phyloP scores from a whole-genome alignment of 164 flowering plant species.

The Santalum album region DNA sequence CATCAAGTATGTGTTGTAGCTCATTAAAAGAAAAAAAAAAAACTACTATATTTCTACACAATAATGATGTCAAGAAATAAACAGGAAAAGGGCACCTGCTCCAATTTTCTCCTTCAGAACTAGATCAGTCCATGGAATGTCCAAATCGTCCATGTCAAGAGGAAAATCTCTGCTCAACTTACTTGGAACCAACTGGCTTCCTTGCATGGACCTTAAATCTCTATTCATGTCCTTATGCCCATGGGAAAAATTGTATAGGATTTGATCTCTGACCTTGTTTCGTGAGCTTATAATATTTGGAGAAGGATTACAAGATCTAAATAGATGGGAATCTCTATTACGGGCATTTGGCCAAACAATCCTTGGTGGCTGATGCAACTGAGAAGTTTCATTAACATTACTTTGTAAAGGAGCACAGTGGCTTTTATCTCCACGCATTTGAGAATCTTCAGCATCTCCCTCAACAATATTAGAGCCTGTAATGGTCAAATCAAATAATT shows the following conservation, averaged over 20 bases:
- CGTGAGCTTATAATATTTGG: constrained; percentile 18
- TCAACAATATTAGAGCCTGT: constrained; percentile 31
- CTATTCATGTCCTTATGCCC: constrained; percentile 27
- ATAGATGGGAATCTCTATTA: constrained; percentile 20
- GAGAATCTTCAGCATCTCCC: constrained; percentile 27
- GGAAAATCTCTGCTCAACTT: constrained; percentile 36
- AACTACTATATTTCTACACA: neutral
- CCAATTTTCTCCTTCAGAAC: constrained; percentile 80
- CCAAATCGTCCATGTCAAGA: constrained; percentile 67
- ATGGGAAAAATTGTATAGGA: constrained; percentile 26
- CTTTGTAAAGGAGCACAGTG: constrained; percentile 17
- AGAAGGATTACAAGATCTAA: constrained; percentile 20
- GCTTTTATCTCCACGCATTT: constrained; percentile 18
- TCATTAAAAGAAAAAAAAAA: too few relatives aligned
- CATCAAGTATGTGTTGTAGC: too few relatives aligned
- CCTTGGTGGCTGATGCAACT: constrained; percentile 16
- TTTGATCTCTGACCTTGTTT: constrained; percentile 18
- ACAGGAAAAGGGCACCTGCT: constrained; percentile 46
- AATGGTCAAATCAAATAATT: neutral
- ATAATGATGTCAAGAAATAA: neutral
- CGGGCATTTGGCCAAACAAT: constrained; percentile 18
- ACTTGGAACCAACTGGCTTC: constrained; percentile 19
- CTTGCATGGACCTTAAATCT: constrained; percentile 17
- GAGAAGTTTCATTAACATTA: constrained; percentile 22
- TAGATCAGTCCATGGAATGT: constrained; percentile 92